Evolutionary conservation across 257 asterid genomes (phyloP).

Genomic region (Vinca minor): DNA sequence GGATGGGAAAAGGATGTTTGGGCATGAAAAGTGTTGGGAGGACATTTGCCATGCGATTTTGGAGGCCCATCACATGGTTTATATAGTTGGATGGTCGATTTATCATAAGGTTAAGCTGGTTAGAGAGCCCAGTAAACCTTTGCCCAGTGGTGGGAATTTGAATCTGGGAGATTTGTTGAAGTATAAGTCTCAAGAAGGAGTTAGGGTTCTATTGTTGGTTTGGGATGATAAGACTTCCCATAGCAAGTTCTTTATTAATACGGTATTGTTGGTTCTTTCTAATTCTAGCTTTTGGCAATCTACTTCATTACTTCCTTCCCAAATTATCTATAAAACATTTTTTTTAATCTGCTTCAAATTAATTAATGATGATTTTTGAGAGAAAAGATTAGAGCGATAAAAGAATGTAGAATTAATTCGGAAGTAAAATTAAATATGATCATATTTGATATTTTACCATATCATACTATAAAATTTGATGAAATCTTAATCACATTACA

Average conservation of each 20-base stretch:
- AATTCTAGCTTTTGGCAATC: no score
- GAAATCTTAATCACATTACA: no score
- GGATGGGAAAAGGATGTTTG: conserved; percentile 31
- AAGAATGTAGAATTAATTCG: no score
- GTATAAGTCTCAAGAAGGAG: conserved; percentile 94
- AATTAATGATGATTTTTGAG: no score
- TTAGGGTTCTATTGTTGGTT: conserved; percentile 81
- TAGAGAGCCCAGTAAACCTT: conserved; percentile 59
- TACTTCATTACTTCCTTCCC: no score
- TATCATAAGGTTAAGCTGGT: conserved; percentile 62
- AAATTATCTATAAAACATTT: no score
- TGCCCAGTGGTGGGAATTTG: conserved; percentile 83
- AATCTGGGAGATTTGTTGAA: conserved; percentile 74
- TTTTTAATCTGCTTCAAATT: no score
- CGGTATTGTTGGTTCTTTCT: no score
- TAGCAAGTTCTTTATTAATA: conserved; percentile 62
- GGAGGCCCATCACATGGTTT: conserved; percentile 74
- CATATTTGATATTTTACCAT: no score
- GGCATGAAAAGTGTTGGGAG: conserved; percentile 67
- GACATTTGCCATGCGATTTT: conserved; percentile 66
- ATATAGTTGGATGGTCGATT: conserved; percentile 70
- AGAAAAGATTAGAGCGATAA: no score
- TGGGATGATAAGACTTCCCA: conserved; percentile 99
- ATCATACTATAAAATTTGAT: no score
- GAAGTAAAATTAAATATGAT: no score